A percentile compares a stretch with the other conserved stretches of the same genome.
These are phyloP conservation scores for Brassica carinata DNA, from an alignment of 345 rosid species.

Conservation along the genomic window DNA sequence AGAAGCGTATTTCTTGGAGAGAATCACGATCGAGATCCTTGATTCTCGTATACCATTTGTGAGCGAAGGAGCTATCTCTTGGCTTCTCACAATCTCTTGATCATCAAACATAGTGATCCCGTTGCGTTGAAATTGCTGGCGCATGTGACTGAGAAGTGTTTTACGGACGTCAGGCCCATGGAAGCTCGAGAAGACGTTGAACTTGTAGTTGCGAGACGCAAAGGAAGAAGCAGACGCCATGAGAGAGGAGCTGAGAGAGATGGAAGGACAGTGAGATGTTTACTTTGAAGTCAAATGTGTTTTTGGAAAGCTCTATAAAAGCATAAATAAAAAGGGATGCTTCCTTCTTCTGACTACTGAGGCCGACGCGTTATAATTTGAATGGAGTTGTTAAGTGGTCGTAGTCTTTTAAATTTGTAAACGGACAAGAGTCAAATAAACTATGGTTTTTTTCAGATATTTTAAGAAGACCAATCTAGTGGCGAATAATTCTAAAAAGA, in stretches of 20 bases:
- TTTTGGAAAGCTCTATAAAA: too few relatives aligned
- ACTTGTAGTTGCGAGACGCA: background rate
- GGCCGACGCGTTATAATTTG: background rate
- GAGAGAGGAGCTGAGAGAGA: background rate
- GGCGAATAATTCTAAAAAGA: background rate
- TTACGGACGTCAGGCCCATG: background rate
- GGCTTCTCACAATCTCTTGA: background rate
- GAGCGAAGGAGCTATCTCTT: background rate
- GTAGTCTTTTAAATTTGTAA: background rate
- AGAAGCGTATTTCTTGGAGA: background rate
- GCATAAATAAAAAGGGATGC: background rate
- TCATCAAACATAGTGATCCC: background rate
- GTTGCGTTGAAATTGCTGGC: background rate
- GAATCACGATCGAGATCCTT: background rate
- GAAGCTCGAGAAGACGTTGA: background rate
- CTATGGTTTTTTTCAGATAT: background rate
- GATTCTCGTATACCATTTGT: background rate
- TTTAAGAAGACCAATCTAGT: background rate
- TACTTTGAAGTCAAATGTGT: too few relatives aligned
- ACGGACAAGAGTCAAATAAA: background rate
- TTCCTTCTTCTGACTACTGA: background rate
- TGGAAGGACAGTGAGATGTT: background rate
- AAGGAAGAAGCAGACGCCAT: background rate
- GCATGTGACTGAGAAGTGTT: slow-evolving; percentile 4
- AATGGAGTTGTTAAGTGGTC: background rate